A percentile compares a stretch with the other conserved stretches of the same genome.
Conservation (phyloP, 768 basidiomycete species). For the Tylopilus felleus region DNA sequence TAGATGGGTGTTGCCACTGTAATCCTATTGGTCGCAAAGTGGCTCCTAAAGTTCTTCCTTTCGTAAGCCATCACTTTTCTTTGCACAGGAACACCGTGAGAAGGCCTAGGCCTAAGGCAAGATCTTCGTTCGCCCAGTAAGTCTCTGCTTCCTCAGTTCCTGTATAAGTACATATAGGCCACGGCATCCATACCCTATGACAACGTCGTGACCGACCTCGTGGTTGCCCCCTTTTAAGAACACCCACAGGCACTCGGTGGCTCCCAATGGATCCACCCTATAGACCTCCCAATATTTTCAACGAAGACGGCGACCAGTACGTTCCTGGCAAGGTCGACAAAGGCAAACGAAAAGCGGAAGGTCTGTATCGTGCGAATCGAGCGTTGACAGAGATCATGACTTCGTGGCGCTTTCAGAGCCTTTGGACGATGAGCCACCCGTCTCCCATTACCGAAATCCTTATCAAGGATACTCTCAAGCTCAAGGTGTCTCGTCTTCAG, state of each 20-base stretch:
- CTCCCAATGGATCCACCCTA: conserved; percentile 9
- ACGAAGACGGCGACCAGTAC: neutral
- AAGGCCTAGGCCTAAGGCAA: conserved; percentile 1
- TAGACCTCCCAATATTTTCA: conserved; percentile 15
- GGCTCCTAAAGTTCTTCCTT: no score
- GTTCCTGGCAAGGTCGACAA: conserved; percentile 14
- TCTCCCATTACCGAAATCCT: neutral
- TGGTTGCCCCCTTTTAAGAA: conserved; percentile 10
- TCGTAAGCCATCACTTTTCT: no score
- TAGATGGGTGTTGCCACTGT: no score
- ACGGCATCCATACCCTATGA: conserved; percentile 18
- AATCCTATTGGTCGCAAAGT: no score
- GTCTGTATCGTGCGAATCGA: neutral
- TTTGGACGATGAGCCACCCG: neutral
- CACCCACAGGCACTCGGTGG: neutral
- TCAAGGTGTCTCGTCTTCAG: neutral
- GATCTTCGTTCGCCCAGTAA: conserved; percentile 14
- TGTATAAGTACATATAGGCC: no score
- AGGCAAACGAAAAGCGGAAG: conserved; percentile 19
- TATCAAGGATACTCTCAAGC: neutral
- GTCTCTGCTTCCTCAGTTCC: conserved; percentile 3
- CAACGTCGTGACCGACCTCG: conserved; percentile 8
- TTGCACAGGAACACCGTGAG: neutral
- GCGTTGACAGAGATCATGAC: neutral
- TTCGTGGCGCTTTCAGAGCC: conserved; percentile 4